Evolutionary conservation across 23 red algal species (phyloP), one percentile per base, ranked within the genome.

Genomic region (Cyanidioschyzon merolae): DNA sequence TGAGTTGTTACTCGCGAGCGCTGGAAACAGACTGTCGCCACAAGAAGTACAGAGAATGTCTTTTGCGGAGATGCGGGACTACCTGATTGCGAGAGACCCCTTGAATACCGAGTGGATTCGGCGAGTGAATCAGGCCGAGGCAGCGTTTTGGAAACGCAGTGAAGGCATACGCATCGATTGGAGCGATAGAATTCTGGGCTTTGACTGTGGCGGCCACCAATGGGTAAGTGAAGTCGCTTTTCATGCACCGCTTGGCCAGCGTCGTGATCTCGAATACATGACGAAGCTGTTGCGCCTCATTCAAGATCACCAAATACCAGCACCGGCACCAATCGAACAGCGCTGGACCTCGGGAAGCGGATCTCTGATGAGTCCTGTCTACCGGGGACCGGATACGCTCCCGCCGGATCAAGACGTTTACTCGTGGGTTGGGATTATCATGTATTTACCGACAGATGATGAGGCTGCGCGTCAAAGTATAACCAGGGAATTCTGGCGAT

Each of bases 341-440:
- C 85, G 90, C 2, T 95, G 90, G 90, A 83, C 82, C 37, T 83
- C 82, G 27, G 76, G 83, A 39, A 92, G 89, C 58, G 59, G 45
- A 16, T 92, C 89, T 12, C 82, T 79, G 37, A 92, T 92, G 89
- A 86, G 83, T 27, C 63, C 63, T 7, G 63, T 35, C n/a, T 32
- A 35, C n/a, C 32, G 21, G 29, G 29, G 30, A 57, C 82, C 89
- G 15, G 89, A 68, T 1, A 58, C 59, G 36, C 79, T 82, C 36
- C 75, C 68, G 18, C 76, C 82, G 39, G 83, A 76, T 18, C 37
- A 36, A 58, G 89, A 86, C 29, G 51, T 89, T 27, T 89, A 83
- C 59, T 89, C 90, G 12, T 95, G 90, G 90, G 90, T 95, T 34
- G 90, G 90, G 41, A 95, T 95, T 32, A 95, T 95, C 82, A 95